These are phyloP conservation scores for Yamadazyma nakazawae DNA, from an alignment of 805 yeast genomes.

Conservation along the genomic window DNA sequence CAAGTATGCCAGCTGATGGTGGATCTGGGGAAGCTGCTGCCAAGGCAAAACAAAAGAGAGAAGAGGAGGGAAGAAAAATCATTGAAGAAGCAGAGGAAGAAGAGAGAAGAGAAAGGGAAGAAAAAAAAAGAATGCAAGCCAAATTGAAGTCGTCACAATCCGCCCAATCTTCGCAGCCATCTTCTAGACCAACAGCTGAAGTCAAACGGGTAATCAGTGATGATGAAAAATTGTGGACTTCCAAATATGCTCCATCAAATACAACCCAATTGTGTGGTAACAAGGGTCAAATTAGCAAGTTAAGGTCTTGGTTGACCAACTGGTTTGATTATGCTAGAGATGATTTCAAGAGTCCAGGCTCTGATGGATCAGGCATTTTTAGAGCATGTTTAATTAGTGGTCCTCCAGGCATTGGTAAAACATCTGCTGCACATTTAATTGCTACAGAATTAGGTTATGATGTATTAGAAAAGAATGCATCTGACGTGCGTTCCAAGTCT, in stretches of 20 bases:
- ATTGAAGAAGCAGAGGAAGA: slow-evolving; percentile 49
- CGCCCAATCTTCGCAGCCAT: not conserved
- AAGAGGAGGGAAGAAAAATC: slow-evolving; percentile 60
- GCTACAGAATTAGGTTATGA: slow-evolving; percentile 71
- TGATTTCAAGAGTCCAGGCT: slow-evolving; percentile 55
- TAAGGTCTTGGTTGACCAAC: slow-evolving; percentile 68
- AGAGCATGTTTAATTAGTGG: slow-evolving; percentile 87
- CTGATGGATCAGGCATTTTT: slow-evolving; percentile 64
- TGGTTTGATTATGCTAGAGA: slow-evolving; percentile 64
- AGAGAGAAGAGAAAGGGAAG: slow-evolving; percentile 26
- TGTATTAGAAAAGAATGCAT: slow-evolving; percentile 74
- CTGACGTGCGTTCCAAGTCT: slow-evolving; percentile 86
- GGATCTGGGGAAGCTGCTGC: slow-evolving; percentile 81
- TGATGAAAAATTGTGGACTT: slow-evolving; percentile 83
- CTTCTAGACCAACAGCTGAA: slow-evolving; percentile 15
- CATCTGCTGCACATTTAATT: slow-evolving; percentile 75
- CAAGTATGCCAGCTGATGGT: slow-evolving; percentile 86
- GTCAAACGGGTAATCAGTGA: slow-evolving; percentile 39
- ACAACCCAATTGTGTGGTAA: slow-evolving; percentile 86
- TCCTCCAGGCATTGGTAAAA: slow-evolving; percentile 85
- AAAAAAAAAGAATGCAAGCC: slow-evolving; percentile 6
- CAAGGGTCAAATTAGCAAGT: slow-evolving; percentile 64
- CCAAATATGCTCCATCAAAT: slow-evolving; percentile 81
- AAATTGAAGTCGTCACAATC: not conserved
- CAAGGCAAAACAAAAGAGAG: slow-evolving; percentile 65